Evolutionary conservation across 148 eudicot genomes (phyloP), one percentile per base, ranked within the genome.

Genomic region (Cornus kousa): DNA sequence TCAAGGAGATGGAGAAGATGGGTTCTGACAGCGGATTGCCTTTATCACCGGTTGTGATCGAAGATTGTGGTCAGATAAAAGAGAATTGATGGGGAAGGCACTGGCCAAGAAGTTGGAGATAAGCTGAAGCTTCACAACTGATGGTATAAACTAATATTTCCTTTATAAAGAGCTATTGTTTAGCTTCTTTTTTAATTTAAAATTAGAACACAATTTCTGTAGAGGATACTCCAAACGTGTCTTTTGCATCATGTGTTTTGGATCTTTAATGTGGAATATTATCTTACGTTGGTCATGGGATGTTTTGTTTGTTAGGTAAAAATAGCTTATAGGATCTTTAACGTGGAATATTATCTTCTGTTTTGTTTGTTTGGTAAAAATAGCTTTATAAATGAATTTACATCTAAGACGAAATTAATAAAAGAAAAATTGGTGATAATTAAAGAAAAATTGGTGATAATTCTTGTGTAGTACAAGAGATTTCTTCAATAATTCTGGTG

Each of bases 1-100:
- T 90, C 10, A 69, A 88, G 86, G 83, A 73, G 85, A 90, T 90
- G 91, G 91, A 90, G 88, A 83, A 85, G 31, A 84, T 80, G 14
- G 91, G 91, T 31, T 85, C 86, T 0, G 78, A 77, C 20, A 17
- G 82, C 28, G 91, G 93, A 13, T 20, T 43, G 0, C 78, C 88
- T 60, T 75, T 82, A 8, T 73, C 74, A 0, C 20, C 84, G 0
- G 89, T 90, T 23, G 80, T 83, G 62, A 88, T 90, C 4, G 91
- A 88, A 69, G 93, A 90, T 75, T 90, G 86, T 75, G 93, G 93
- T 73, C 72, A 90, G 82, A 22, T 87, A 53, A 64, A 59, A 0
- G 82, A 87, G 81, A 80, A 78, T 39, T 85, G 79, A 73, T 33
- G 33, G 0, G 33, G 20, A 17, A 39, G 55, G 16, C 39, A 48